Base-by-base conservation (phyloP, 371 early-diverging fungal genomes). In the Mucor racemosus region DNA sequence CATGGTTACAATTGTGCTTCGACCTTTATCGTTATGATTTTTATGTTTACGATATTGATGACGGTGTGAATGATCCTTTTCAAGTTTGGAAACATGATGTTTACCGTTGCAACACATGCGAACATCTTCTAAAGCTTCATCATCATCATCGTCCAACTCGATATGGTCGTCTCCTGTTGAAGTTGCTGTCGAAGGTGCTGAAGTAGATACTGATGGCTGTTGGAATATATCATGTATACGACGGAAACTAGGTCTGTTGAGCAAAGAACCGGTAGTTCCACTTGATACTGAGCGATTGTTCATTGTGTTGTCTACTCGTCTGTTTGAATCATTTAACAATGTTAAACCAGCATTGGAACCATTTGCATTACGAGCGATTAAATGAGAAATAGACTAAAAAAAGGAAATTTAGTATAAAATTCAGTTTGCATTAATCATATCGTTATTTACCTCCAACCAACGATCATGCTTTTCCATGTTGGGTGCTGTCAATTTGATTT, bases 401-500 rank as follows among this genome's bases (percentile, higher is more conserved):
- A 26, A 26, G 26, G 26, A 26, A 26, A 26, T 17, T 50, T 36
- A 36, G 34, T 34, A 42, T 33, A 54, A 19, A 36, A 38, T 40
- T 34, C 19, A 17, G 4, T 21, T 5, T 48, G 13, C 17, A 17
- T 14, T 26, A 1, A 26, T 26, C 26, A 3, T 26, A 3, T 26
- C 26, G 3, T 2, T 19, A 56, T 34, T 68, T 76, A 78, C 81
- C 71, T 79, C 79, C 53, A 75, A 67, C 93, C 93, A 93, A 39
- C 82, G 73, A 13, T 90, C 87, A 65, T 93, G 93, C 41, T 86
- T 85, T 14, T 84, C 82, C 57, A 85, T 82, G 13, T 76, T 84
- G 6, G 82, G 83, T 1, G 93, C 93, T 48, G 85, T 91, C 70
- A 93, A 62, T 72, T 91, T 90, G 64, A 93, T 70, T 69, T 87